Percentiles rank a stretch among this genome's conserved stretches.
Evolutionary conservation across 257 asterid genomes (phyloP).

Genomic region (Capsicum baccatum): DNA sequence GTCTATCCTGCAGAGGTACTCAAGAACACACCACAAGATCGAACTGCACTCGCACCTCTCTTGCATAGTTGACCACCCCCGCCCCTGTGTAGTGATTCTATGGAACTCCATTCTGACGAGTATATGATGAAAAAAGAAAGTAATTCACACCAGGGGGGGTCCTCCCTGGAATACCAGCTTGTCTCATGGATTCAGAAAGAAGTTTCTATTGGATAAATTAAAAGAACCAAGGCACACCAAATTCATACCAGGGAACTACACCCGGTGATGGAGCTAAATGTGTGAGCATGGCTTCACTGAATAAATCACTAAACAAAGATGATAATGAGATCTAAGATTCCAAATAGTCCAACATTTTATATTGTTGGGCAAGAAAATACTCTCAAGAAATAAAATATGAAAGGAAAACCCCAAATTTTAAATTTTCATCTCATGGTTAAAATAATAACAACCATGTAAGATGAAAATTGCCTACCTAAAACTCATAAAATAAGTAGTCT

Average conservation of each 20-base stretch:
- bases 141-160: not conserved
- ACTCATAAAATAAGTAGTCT: not conserved
- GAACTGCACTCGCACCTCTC: not conserved
- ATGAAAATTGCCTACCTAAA: not conserved
- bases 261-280: not conserved
- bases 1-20: not conserved
- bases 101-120: not conserved
- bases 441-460: not conserved
- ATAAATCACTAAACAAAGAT: not conserved
- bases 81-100: not conserved
- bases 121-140: not conserved
- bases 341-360: not conserved
- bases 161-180: not conserved
- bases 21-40: not conserved
- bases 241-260: conserved; percentile 12
- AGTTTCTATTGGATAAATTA: not conserved
- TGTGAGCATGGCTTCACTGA: not conserved
- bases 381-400: conserved; percentile 6
- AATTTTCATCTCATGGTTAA: not conserved
- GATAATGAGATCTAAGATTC: not conserved
- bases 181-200: not conserved
- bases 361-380: not conserved
- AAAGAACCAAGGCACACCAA: not conserved
- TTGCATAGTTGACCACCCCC: not conserved
- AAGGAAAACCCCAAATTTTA: not conserved